A percentile compares a stretch with the other conserved stretches of the same genome.
These are phyloP conservation scores for Suillus subluteus DNA, from an alignment of 768 basidiomycete species.

Conservation along the genomic window DNA sequence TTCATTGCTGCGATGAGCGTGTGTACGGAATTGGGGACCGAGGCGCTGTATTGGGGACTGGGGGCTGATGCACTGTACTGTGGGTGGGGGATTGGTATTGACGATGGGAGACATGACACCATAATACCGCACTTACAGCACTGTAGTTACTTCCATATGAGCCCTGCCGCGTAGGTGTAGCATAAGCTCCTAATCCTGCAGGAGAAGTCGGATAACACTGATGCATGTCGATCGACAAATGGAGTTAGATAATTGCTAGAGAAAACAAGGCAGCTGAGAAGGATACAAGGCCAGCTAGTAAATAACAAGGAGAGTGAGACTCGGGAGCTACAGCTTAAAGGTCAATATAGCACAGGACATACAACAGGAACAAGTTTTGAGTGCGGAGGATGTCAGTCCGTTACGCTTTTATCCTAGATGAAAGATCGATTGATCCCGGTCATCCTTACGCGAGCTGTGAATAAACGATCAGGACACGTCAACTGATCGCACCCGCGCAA, in stretches of 20 bases:
- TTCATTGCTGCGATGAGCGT: conserved; percentile 82
- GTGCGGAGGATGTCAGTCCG: not conserved
- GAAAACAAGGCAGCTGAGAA: conserved; percentile 6
- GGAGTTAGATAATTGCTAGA: not conserved
- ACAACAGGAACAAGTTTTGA: not conserved
- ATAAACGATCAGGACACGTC: not conserved
- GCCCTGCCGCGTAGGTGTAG: conserved; percentile 7
- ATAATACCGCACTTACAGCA: not conserved
- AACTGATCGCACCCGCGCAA: conserved; percentile 2
- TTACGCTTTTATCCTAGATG: conserved; percentile 4
- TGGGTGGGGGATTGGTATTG: not conserved
- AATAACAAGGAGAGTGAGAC: not conserved
- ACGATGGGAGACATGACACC: not conserved
- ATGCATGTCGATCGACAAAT: conserved; percentile 7
- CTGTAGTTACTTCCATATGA: conserved; percentile 7
- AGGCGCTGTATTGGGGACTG: conserved; percentile 28
- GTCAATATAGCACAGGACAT: conserved; percentile 1
- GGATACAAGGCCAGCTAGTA: conserved; percentile 4
- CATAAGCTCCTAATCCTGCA: conserved; percentile 10
- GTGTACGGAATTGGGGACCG: conserved; percentile 65
- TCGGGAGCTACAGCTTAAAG: not conserved
- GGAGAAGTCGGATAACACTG: conserved; percentile 16
- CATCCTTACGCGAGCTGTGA: conserved; percentile 1
- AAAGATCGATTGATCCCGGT: conserved; percentile 2
- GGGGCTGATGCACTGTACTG: conserved; percentile 49